Evolutionary conservation across 768 basidiomycete species (phyloP).

Genomic region (Auricularia sp.): DNA sequence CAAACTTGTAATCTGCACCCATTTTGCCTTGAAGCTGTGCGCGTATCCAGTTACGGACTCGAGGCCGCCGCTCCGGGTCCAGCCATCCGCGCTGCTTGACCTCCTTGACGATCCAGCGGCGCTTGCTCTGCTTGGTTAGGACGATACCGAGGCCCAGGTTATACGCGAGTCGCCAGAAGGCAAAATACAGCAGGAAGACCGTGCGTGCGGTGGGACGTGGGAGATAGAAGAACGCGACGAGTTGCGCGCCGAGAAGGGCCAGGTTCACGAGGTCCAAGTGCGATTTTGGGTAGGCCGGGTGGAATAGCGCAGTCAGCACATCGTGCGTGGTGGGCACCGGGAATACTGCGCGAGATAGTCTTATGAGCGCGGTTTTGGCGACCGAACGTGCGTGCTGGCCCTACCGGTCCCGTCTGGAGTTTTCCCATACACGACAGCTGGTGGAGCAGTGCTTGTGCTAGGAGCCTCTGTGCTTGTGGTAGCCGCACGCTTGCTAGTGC

Average conservation of each 20-base stretch:
- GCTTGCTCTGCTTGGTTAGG: conserved; percentile 90
- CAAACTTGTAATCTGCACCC: conserved; percentile 89
- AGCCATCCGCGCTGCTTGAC: conserved; percentile 80
- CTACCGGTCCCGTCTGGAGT: conserved; percentile 9
- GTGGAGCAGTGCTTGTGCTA: neutral
- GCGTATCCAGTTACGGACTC: conserved; percentile 71
- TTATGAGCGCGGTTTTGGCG: neutral
- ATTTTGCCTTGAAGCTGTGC: conserved; percentile 84
- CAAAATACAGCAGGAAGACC: conserved; percentile 86
- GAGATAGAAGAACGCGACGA: conserved; percentile 61
- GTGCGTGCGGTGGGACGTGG: conserved; percentile 42
- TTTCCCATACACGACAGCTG: neutral
- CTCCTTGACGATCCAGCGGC: conserved; percentile 82
- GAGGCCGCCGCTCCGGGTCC: conserved; percentile 57
- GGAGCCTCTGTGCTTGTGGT: neutral
- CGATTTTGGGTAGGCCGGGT: conserved; percentile 76
- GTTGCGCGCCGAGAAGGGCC: conserved; percentile 65
- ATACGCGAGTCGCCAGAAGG: conserved; percentile 87
- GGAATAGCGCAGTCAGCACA: conserved; percentile 74
- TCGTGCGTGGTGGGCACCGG: conserved; percentile 88
- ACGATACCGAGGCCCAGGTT: conserved; percentile 92
- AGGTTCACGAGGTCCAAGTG: conserved; percentile 83
- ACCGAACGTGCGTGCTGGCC: neutral
- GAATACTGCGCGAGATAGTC: conserved; percentile 51
- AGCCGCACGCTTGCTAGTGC: neutral